Conservation (phyloP, 495 filamentous ascomycete species). For the Penicillium coffeae region DNA sequence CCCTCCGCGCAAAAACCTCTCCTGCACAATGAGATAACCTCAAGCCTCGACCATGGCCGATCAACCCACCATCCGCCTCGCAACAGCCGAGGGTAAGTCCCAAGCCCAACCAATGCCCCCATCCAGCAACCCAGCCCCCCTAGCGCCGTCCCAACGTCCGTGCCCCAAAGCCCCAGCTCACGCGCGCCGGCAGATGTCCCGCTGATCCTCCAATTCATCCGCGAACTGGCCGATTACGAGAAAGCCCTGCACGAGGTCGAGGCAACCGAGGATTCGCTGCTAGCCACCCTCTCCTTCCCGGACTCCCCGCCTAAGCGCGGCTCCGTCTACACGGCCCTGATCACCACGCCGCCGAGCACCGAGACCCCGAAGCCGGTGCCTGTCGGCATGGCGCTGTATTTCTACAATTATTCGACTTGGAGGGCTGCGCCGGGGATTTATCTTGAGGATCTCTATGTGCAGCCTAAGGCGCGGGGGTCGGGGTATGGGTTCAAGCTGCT, state of each 20-base stretch:
- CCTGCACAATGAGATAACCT: neutral
- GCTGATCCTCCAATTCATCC: constrained; percentile 76
- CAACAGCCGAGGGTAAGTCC: constrained; percentile 43
- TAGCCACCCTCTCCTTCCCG: constrained; percentile 74
- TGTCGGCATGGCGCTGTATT: constrained; percentile 64
- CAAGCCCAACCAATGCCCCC: neutral
- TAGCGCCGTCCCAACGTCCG: neutral
- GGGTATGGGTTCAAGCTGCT: constrained; percentile 80
- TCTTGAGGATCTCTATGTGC: constrained; percentile 89
- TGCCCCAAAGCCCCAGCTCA: constrained; percentile 7
- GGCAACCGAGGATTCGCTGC: constrained; percentile 71
- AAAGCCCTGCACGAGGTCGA: constrained; percentile 64
- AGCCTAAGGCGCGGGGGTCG: constrained; percentile 60
- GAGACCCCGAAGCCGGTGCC: constrained; percentile 29
- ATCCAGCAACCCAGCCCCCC: neutral
- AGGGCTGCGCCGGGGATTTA: constrained; percentile 81
- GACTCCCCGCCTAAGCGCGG: constrained; percentile 35
- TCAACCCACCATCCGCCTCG: constrained; percentile 45
- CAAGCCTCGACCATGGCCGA: constrained; percentile 20
- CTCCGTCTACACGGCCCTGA: constrained; percentile 42
- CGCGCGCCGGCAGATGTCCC: constrained; percentile 63
- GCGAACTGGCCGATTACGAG: constrained; percentile 86
- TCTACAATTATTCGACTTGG: constrained; percentile 82
- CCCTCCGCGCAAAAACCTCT: neutral
- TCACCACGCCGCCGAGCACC: constrained; percentile 29